Base-by-base conservation (phyloP, 306 rosid genomes). In the Betula pendula region DNA sequence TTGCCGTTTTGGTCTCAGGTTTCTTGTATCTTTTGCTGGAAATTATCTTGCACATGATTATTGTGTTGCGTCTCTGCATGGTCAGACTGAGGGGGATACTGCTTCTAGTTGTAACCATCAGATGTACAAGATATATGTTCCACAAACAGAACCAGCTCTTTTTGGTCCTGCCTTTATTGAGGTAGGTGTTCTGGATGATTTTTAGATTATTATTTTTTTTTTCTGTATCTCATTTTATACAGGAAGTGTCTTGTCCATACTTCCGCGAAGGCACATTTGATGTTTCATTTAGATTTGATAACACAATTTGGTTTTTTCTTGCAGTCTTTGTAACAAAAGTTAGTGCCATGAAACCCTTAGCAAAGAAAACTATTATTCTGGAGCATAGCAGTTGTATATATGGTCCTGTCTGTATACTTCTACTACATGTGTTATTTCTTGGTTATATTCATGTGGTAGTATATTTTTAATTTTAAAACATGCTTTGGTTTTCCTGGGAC, bases 141-240 rank as follows among this genome's bases (percentile, higher is more conserved):
- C 98, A 83, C 84, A 50, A 29, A 91, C 86, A 4, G 99, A 96
- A 67, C 72, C 85, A 65, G 71, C 66, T 82, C 65, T 76, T 78
- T 82, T 84, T 88, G 99, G 99, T 71, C 99, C 99, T 81, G 96
- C 92, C 73, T 96, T 92, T 85, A 85, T 96, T 76, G 99, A 96
- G 98, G 99, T 91, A 77, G 69, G 67, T 66, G 70, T 82, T 70
- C 56, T 58, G 45, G 24, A 14, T 60, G 15, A 25, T 2, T 63
- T 59, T 63, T 60, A 60, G 38, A 14, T 63, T 24, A 16, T 10
- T 65, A 2, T 19, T 55, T 27, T 75, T 53, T 67, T 81, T 74
- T 70, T 80, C 49, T 55, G 48, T 60, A 56, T 74, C 29, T 15
- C 69, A 78, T 73, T 44, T 55, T 63, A 67, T 70, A 44, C 22